Base-by-base conservation (phyloP, 1,284 basidiomycete genomes). In the Stereum hirsutum region DNA sequence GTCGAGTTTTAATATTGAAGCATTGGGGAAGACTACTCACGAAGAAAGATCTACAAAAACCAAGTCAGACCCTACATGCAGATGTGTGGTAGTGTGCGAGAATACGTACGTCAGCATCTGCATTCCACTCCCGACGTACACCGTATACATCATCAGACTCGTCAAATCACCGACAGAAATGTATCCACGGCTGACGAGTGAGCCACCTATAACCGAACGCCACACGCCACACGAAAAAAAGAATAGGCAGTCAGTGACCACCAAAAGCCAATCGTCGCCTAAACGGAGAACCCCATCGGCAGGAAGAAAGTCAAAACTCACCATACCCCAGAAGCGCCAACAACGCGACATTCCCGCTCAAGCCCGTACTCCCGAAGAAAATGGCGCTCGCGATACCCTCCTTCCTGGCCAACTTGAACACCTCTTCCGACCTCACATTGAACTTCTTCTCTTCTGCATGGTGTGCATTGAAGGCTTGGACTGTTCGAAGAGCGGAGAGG, bases 331-430 rank as follows among this genome's bases (percentile, higher is more conserved):
- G 70, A 28, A 99, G 64, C 39, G 85, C 89, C 34, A 99, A 68
- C 48, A 98, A 67, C 0, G 93, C 92, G 37, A 96, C 74, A 60
- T 99, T 99, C 8, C 96, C 96, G 41, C 92, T 92, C 75, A 94
- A 89, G 0, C 93, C 93, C 0, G 89, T 95, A 44, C 81, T 80
- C 12, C 90, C 94, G 61, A 91, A 97, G 67, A 97, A 98, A 47
- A 93, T 82, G 12, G 89, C 94, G 41, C 81, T 86, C 0, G 94
- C 94, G 48, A 88, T 70, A 0, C 95, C 92, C 64, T 99, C 95
- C 56, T 84, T 89, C 50, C 78, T 79, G 14, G 87, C 89, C 39
- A 98, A 75, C 4, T 68, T 60, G 17, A 95, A 76, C 5, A 98
- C 88, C 4, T 64, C 62, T 17, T 72, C 65, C 3, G 96, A 82